Conservation (phyloP, 2,329 filamentous ascomycete species). For the Microascus cirrosus region DNA sequence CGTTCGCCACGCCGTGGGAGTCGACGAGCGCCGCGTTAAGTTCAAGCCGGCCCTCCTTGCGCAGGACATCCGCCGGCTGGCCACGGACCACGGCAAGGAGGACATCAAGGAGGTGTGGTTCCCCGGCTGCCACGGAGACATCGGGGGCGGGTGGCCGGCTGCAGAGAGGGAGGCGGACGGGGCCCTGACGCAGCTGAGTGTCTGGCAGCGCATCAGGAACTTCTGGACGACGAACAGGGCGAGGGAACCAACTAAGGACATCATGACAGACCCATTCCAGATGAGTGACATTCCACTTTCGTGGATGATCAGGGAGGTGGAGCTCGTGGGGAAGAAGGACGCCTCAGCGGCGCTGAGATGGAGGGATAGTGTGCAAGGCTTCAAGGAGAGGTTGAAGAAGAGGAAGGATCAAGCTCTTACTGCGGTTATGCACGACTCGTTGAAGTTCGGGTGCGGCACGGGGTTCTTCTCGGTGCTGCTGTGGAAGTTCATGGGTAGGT, state of each 20-base stretch:
- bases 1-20: conserved; percentile 39
- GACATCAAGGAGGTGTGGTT: conserved; percentile 72
- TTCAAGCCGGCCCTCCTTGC: conserved; percentile 39
- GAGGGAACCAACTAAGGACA: conserved; percentile 15
- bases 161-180: conserved; percentile 14
- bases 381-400: conserved; percentile 18
- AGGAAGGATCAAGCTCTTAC: conserved; percentile 18
- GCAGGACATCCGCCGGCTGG: conserved; percentile 21
- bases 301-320: conserved; percentile 41
- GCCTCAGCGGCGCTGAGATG: conserved; percentile 20
- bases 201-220: conserved; percentile 10
- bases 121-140: conserved; percentile 65
- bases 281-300: conserved; percentile 38
- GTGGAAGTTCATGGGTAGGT: conserved; percentile 31
- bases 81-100: conserved; percentile 17
- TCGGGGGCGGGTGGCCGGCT: conserved; percentile 55
- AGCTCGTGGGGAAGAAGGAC: conserved; percentile 22
- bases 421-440: conserved; percentile 25
- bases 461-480: conserved; percentile 25
- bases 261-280: conserved; percentile 22
- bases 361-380: conserved; percentile 17
- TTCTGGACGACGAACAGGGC: conserved; percentile 22
- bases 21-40: conserved; percentile 43
- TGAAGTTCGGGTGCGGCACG: conserved; percentile 23
- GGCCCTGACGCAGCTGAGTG: conserved; percentile 12